A percentile compares a stretch with the other conserved stretches of the same genome.
Evolutionary conservation across 83 land plant species (phyloP).

Genomic region (Thuja plicata): DNA sequence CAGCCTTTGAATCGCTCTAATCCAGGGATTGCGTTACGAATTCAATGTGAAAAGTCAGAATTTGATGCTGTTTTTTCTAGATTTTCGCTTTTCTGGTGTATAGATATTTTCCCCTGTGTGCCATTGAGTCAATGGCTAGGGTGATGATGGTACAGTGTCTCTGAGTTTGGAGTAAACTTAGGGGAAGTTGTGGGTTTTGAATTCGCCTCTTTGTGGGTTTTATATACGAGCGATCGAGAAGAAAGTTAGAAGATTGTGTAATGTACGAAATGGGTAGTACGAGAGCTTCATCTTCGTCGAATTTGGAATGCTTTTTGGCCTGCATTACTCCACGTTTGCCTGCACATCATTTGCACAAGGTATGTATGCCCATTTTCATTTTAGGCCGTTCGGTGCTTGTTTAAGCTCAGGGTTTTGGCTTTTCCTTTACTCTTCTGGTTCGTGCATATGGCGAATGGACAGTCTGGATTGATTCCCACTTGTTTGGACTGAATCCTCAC

Average conservation of each 20-base stretch:
- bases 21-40: too few species aligned
- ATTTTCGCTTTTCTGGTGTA: too few species aligned
- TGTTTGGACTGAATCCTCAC: background rate
- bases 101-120: too few species aligned
- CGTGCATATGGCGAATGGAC: background rate
- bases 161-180: background rate
- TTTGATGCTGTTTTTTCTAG: too few species aligned
- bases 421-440: background rate
- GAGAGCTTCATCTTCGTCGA: conserved; percentile 14
- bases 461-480: background rate
- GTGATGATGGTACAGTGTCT: too few species aligned
- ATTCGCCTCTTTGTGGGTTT: background rate
- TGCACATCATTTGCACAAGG: conserved; percentile 46
- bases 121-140: too few species aligned
- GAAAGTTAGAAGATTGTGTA: background rate
- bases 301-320: conserved; percentile 39
- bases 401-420: background rate
- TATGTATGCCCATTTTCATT: conserved; percentile 19
- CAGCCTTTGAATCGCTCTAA: background rate
- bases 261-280: background rate
- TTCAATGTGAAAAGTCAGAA: too few species aligned
- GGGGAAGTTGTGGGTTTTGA: background rate
- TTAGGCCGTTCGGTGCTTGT: too few species aligned
- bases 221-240: background rate
- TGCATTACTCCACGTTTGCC: conserved; percentile 45